Percentiles rank a stretch among this genome's conserved stretches.
Evolutionary conservation across 1,139 yeast species (phyloP).

Genomic region (Geotrichum cucujoidarum): DNA sequence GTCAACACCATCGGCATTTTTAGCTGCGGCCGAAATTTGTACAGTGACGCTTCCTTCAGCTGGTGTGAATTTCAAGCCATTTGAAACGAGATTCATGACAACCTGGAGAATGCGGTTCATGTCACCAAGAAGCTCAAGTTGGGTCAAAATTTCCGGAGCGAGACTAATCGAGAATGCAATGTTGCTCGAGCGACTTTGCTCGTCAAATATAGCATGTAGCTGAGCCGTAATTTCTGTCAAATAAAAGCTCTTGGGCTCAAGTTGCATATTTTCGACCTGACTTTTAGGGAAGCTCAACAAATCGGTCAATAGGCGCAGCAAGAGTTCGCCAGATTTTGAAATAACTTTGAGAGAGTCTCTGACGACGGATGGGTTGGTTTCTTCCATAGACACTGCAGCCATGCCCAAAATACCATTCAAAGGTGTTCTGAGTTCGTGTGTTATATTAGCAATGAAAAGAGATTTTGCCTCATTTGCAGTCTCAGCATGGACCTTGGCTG

Average conservation of each 20-base stretch:
- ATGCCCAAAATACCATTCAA: conserved; percentile 88
- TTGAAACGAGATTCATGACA: conserved; percentile 86
- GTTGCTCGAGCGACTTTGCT: conserved; percentile 72
- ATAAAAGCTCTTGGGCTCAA: conserved; percentile 72
- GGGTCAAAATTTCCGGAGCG: conserved; percentile 39
- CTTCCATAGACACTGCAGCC: conserved; percentile 91
- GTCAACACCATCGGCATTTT: background rate
- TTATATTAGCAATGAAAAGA: conserved; percentile 86
- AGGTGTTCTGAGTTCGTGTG: conserved; percentile 90
- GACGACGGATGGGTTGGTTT: conserved; percentile 57
- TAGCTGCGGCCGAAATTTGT: conserved; percentile 36
- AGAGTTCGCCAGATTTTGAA: conserved; percentile 79
- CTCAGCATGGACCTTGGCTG: conserved; percentile 38
- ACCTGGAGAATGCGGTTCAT: conserved; percentile 87
- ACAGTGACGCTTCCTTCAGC: conserved; percentile 79
- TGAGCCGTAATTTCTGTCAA: conserved; percentile 75
- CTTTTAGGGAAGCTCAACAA: conserved; percentile 80
- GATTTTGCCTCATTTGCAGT: conserved; percentile 93
- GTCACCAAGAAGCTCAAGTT: conserved; percentile 71
- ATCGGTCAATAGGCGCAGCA: conserved; percentile 81
- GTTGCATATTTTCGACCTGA: conserved; percentile 64
- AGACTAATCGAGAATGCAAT: conserved; percentile 44
- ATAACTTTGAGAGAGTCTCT: conserved; percentile 69
- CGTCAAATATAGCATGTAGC: conserved; percentile 79
- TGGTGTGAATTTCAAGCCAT: conserved; percentile 87